Percentiles rank a stretch among this genome's conserved stretches.
Conservation (phyloP, 805 yeast species). For the Gaillardinia entomophila region DNA sequence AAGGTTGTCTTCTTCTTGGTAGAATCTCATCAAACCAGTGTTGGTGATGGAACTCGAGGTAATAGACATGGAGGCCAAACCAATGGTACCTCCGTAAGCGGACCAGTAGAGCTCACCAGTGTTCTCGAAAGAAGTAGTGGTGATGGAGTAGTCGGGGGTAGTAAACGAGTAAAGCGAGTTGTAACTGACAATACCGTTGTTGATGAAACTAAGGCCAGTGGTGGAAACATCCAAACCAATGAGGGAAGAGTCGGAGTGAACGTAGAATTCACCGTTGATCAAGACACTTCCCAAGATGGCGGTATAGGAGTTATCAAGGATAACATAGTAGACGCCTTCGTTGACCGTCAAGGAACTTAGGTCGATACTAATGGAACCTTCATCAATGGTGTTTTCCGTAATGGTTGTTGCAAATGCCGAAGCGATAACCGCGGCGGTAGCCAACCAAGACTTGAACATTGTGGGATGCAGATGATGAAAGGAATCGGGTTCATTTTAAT, state of each 20-base stretch:
- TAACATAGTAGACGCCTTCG: conserved; percentile 19
- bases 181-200: conserved; percentile 17
- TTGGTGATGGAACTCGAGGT: conserved; percentile 11
- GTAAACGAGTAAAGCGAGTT: conserved; percentile 12
- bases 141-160: conserved; percentile 13
- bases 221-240: conserved; percentile 12
- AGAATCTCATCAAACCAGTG: conserved; percentile 16
- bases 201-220: conserved; percentile 7
- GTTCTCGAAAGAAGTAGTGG: conserved; percentile 12
- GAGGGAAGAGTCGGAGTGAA: conserved; percentile 9
- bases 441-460: no score
- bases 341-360: conserved; percentile 5
- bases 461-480: no score
- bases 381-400: background rate
- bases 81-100: conserved; percentile 12
- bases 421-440: no score
- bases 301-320: conserved; percentile 15
- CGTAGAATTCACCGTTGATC: conserved; percentile 18
- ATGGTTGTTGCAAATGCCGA: background rate
- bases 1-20: conserved; percentile 14
- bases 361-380: background rate
- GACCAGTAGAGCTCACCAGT: conserved; percentile 19
- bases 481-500: no score
- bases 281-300: conserved; percentile 16
- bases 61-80: conserved; percentile 9